Conservation (phyloP, 352 stramenopile species). For the Pythium folliculosum region DNA sequence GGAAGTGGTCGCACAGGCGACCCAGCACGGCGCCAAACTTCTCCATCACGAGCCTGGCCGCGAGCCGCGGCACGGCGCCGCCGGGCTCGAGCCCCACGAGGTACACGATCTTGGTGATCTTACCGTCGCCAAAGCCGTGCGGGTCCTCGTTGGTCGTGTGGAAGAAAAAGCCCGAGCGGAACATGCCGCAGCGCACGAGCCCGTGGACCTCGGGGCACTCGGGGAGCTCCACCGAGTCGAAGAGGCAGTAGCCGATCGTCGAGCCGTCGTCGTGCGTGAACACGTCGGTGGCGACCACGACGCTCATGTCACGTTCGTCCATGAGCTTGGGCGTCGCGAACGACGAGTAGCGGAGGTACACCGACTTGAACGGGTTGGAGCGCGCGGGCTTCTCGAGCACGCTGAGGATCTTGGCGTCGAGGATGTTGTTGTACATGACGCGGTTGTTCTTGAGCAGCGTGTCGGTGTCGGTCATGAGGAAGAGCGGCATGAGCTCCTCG, state of each 20-base stretch:
- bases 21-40: too few species aligned
- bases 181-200: too few species aligned
- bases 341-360: too few species aligned
- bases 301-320: too few species aligned
- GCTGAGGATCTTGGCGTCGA: constrained; percentile 42
- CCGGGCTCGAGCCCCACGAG: constrained; percentile 51
- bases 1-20: too few species aligned
- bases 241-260: constrained; percentile 62
- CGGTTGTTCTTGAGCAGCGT: constrained; percentile 44
- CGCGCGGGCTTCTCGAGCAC: constrained; percentile 43
- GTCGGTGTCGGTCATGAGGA: constrained; percentile 41
- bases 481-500: constrained; percentile 57
- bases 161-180: too few species aligned
- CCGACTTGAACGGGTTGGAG: too few species aligned
- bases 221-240: too few species aligned
- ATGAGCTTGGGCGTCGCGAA: too few species aligned
- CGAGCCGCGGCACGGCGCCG: too few species aligned
- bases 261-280: constrained; percentile 39
- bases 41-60: too few species aligned
- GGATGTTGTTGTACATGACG: constrained; percentile 47
- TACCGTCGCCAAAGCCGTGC: neutral
- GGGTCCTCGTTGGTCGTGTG: constrained; percentile 17
- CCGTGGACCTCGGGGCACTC: too few species aligned
- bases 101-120: constrained; percentile 62
- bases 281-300: constrained; percentile 39